Base-by-base conservation (phyloP, 257 asterid genomes). In the Thymus quinquecostatus region DNA sequence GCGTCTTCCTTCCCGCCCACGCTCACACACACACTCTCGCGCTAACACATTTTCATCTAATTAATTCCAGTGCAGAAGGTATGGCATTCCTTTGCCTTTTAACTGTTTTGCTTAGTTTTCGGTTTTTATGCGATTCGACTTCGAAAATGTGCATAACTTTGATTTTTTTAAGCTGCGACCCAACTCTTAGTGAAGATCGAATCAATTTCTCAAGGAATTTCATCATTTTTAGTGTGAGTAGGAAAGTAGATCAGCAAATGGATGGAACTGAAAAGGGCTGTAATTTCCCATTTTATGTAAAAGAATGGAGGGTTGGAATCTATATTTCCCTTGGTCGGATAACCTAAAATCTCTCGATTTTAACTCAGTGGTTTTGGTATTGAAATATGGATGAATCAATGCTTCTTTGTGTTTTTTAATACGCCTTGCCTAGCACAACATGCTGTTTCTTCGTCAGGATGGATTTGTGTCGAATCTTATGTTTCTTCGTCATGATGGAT, bases 381-480 rank as follows among this genome's bases (percentile, higher is more conserved):
- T 53, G 11, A 53, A 14, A 44, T 10, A 2, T 44, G 8, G 49
- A 44, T 44, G 9, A 38, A 44, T 44, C 49, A 44, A 44, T 44
- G 49, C 49, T 10, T 51, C 57, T 56, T 8, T 21, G 41, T 8
- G 53, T 62, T n/a, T 51, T 72, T 40, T 34, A 2, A 13, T 41
- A 3, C 27, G 10, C 58, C 21, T 53, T 49, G 3, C 30, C 7
- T 43, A 21, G 6, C 27, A 69, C 13, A 33, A 7, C 21, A 28
- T 49, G 12, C 66, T 14, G 5, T 60, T 49, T 59, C 3, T 10
- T 36, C 13, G 9, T 50, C 6, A 30, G 44, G 13, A 8, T 75
- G 38, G n/a, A 10, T 45, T 47, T 48, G 64, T 38, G 30, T 64
- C 63, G 54, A 67, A 50, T 58, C 54, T 66, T 47, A 11, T 49